Percentiles rank a stretch among this genome's conserved stretches.
Evolutionary conservation across 108 stramenopile species (phyloP).

Genomic region (Licmophora abbreviata): DNA sequence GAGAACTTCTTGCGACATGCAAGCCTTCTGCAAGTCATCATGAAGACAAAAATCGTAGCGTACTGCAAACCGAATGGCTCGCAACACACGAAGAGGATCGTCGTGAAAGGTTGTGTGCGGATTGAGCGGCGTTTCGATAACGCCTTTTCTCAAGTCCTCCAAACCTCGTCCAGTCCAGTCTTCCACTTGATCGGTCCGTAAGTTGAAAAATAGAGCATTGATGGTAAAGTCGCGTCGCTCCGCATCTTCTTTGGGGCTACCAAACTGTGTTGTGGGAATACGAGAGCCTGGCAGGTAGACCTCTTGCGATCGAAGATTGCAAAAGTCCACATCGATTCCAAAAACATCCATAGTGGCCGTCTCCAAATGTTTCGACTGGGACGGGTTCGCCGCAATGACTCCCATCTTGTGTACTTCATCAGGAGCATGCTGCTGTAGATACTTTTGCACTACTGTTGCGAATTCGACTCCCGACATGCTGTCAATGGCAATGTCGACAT

Average conservation of each 20-base stretch:
- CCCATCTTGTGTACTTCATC: conserved; percentile 37
- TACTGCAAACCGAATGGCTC: conserved; percentile 86
- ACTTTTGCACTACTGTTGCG: conserved; percentile 76
- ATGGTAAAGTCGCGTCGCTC: conserved; percentile 91
- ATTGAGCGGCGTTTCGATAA: conserved; percentile 76
- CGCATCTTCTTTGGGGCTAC: conserved; percentile 89
- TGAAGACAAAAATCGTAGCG: conserved; percentile 65
- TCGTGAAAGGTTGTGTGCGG: conserved; percentile 79
- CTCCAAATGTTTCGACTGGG: conserved; percentile 97
- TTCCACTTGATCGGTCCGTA: conserved; percentile 68
- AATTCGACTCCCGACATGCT: conserved; percentile 88
- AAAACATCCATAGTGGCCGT: conserved; percentile 89
- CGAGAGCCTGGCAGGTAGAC: conserved; percentile 70
- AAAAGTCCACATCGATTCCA: conserved; percentile 88
- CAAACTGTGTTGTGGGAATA: conserved; percentile 81
- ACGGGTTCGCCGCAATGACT: conserved; percentile 93
- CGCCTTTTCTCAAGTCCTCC: conserved; percentile 49
- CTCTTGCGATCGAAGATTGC: conserved; percentile 87
- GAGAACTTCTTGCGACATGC: conserved; percentile 29
- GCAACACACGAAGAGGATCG: conserved; percentile 87
- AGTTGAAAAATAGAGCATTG: conserved; percentile 94
- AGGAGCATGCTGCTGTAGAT: conserved; percentile 26
- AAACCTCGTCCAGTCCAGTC: conserved; percentile 87
- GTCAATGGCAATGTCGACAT: conserved; percentile 95
- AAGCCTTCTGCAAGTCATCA: conserved; percentile 49